A percentile compares a stretch with the other conserved stretches of the same genome.
Conservation (phyloP, 352 stramenopile genomes). For the Pythium chondricola region DNA sequence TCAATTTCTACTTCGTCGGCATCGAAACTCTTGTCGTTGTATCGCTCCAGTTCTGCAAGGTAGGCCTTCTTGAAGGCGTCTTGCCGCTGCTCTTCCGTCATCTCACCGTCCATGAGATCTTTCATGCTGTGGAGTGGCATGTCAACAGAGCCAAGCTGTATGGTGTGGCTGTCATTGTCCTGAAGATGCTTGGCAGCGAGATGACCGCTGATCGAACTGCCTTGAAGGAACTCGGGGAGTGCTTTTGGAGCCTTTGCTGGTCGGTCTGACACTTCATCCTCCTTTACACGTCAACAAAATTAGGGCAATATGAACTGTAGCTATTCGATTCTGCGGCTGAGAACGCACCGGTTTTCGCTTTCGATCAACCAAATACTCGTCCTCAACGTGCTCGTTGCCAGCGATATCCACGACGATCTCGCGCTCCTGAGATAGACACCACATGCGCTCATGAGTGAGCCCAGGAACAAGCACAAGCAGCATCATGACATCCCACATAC, state of each 20-base stretch:
- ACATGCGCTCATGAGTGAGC: neutral
- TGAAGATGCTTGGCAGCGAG: conserved; percentile 80
- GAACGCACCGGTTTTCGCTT: conserved; percentile 57
- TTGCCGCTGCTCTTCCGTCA: conserved; percentile 78
- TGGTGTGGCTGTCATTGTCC: conserved; percentile 17
- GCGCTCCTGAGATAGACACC: conserved; percentile 29
- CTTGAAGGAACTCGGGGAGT: conserved; percentile 73
- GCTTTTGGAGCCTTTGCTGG: conserved; percentile 52
- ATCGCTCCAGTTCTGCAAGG: conserved; percentile 76
- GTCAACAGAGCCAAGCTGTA: conserved; percentile 24
- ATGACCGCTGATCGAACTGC: conserved; percentile 83
- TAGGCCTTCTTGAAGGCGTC: conserved; percentile 81
- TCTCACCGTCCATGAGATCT: conserved; percentile 48
- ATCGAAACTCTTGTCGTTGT: conserved; percentile 81
- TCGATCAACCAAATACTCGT: conserved; percentile 75
- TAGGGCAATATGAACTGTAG: neutral
- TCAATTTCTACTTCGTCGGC: conserved; percentile 71
- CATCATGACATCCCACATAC: conserved; percentile 13
- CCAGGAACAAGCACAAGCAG: neutral
- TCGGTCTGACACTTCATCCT: conserved; percentile 47
- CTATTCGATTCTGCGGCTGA: too few relatives aligned
- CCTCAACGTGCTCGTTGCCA: conserved; percentile 60
- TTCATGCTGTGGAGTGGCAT: conserved; percentile 44
- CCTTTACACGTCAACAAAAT: too few relatives aligned
- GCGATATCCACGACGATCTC: conserved; percentile 86